phyloP scores from a whole-genome alignment of 129 eudicot genomes.

The Mikania micrantha region DNA sequence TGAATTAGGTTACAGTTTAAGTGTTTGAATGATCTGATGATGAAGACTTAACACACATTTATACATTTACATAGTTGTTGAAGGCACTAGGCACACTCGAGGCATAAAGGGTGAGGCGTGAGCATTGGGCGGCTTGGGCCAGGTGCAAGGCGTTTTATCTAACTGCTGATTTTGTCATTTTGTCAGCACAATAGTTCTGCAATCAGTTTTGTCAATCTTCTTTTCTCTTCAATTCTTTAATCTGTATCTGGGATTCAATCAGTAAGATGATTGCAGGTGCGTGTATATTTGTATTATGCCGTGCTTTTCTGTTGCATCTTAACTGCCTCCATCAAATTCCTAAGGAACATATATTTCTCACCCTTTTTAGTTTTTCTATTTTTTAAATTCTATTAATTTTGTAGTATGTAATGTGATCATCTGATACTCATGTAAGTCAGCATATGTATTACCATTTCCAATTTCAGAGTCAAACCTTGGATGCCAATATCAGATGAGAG shows the following conservation, averaged over 20 bases:
- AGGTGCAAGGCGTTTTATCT: no score
- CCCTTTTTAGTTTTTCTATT: not conserved
- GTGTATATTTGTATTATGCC: not conserved
- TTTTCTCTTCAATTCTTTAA: not conserved
- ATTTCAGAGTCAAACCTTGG: slow-evolving; percentile 42
- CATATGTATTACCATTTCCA: not conserved
- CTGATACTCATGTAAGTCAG: not conserved
- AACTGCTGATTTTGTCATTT: slow-evolving; percentile 4
- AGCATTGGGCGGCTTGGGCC: no score
- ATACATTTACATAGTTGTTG: no score
- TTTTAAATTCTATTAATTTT: not conserved
- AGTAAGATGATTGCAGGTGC: slow-evolving; percentile 25
- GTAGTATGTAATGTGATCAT: not conserved
- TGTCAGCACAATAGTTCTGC: not conserved
- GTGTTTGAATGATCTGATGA: no score
- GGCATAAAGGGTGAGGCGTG: no score
- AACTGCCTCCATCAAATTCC: slow-evolving; percentile 21
- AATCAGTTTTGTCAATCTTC: not conserved
- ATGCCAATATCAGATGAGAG: slow-evolving; percentile 32
- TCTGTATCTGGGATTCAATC: slow-evolving; percentile 10
- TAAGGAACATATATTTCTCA: slow-evolving; percentile 5
- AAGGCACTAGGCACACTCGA: no score
- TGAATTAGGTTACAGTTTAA: no score
- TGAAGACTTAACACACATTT: no score
- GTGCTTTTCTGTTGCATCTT: slow-evolving; percentile 13